Base-by-base conservation (phyloP, 768 basidiomycete species). In the Lenzites betulinus region DNA sequence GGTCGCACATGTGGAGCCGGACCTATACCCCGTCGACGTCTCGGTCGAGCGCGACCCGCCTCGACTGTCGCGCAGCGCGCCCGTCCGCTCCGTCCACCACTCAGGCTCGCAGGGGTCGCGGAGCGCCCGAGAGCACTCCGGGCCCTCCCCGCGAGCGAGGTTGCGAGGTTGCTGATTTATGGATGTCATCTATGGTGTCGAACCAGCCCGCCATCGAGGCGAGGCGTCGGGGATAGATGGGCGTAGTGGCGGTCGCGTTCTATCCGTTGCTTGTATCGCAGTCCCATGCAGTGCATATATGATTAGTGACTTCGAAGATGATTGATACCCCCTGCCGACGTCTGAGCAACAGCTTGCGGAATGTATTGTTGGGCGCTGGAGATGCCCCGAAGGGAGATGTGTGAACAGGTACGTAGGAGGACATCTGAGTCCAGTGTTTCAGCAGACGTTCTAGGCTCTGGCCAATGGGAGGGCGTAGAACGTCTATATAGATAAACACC, bases 191-290 rank as follows among this genome's bases (percentile, higher is more conserved):
- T 62, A 62, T 57, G 51, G 61, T 56, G 51, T 57, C 51, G 46
- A 35, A 39, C 38, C 54, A 51, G 48, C 41, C 39, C 38, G 38
- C 54, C 51, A 38, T 35, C 33, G 20, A 42, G 22, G 23, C 28
- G 28, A 46, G 54, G 59, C 41, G 26, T 46, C 49, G 48, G 60
- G 54, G 43, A 28, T 22, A 50, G 53, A 55, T 42, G 42, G 49
- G 54, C 49, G 50, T 56, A 38, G 60, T 55, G 53, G 60, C 49
- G 46, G 46, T 46, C 49, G 53, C 49, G 54, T 61, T 55, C 54
- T 51, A 55, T 54, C 53, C 54, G 54, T 61, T 55, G 60, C 60
- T 55, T 61, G 54, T 61, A 55, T 60, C 47, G 59, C 59, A 54
- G 20, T 49, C 49, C 38, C 54, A 55, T 61, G 49, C 54, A 55